phyloP scores from a whole-genome alignment of 352 stramenopile genomes.

The Phytophthora tubulina region DNA sequence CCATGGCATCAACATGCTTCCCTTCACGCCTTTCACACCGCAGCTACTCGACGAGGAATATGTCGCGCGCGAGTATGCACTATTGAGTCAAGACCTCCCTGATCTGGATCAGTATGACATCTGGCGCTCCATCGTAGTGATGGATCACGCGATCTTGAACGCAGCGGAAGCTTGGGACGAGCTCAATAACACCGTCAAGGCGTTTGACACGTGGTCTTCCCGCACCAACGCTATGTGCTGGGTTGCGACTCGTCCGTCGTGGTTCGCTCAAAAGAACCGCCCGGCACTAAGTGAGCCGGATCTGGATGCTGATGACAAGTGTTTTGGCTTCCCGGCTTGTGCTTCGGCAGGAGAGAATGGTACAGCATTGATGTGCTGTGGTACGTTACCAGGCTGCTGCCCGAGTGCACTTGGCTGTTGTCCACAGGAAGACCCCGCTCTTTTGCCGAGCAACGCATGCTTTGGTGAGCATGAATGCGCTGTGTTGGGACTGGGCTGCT shows the following conservation, averaged over 20 bases:
- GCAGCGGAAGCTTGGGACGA: constrained; percentile 67
- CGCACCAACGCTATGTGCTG: constrained; percentile 78
- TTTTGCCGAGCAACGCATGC: constrained; percentile 65
- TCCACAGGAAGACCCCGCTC: constrained; percentile 49
- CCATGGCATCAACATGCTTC: constrained; percentile 88
- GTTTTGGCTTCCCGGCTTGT: constrained; percentile 75
- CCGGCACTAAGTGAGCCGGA: constrained; percentile 39
- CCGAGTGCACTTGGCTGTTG: constrained; percentile 73
- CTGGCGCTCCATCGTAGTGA: constrained; percentile 77
- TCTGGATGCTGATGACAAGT: constrained; percentile 55
- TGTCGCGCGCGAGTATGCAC: constrained; percentile 62
- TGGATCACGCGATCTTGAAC: constrained; percentile 82
- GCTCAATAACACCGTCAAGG: constrained; percentile 54
- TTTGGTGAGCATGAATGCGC: constrained; percentile 74
- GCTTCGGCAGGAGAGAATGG: constrained; percentile 63
- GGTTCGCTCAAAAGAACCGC: constrained; percentile 63
- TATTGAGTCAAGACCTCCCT: constrained; percentile 58
- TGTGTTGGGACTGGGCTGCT: constrained; percentile 66
- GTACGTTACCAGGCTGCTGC: constrained; percentile 76
- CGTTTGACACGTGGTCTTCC: constrained; percentile 83
- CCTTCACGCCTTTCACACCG: constrained; percentile 79
- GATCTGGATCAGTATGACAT: constrained; percentile 58
- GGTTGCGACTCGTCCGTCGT: constrained; percentile 78
- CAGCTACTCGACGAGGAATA: constrained; percentile 70
- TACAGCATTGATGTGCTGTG: constrained; percentile 70